Base-by-base conservation (phyloP, 495 filamentous ascomycete genomes). In the Penicillium riverlandense region DNA sequence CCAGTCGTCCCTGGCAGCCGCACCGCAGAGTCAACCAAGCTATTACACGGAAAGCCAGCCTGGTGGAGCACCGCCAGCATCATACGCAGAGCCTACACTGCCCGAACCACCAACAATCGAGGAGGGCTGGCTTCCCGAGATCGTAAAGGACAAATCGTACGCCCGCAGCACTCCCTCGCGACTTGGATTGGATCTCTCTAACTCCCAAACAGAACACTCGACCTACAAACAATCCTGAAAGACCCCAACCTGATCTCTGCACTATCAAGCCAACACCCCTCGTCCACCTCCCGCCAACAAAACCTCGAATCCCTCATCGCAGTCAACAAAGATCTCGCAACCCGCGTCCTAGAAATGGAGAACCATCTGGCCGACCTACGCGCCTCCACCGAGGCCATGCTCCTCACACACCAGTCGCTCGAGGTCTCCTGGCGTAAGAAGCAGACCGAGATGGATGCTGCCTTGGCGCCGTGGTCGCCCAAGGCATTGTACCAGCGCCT, bases 341-440 rank as follows among this genome's bases (percentile, higher is more conserved):
- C 76, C 10, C 90, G 90, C 58, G 59, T 86, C 8, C 63, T 78
- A n/a, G 78, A 83, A 11, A 77, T 87, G 12, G 67, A 78, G 35
- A 56, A 72, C 6, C 80, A 73, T 34, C 72, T 96, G 14, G 60
- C 67, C 2, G 68, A 75, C 44, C 75, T 84, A 29, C 84, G 89
- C 44, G 68, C 74, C 14, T 65, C 67, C 7, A 83, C 86, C 0
- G 88, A 96, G 60, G 79, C 84, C 2, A 84, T 90, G 39, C 79
- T 98, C 2, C 78, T 97, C 1, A 75, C 82, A 2, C 79, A 91
- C 13, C 85, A 88, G 55, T 88, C 85, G 6, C 80, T 96, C 2
- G 92, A 96, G 58, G 81, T 86, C n/a, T 80, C 84, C 45, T 96
- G 92, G 89, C 80, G 85, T 35, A 76, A 82, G 37, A 95, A 94